Evolutionary conservation across 768 basidiomycete genomes (phyloP), one percentile per base, ranked within the genome.

Genomic region (Tubosaeta sp.): DNA sequence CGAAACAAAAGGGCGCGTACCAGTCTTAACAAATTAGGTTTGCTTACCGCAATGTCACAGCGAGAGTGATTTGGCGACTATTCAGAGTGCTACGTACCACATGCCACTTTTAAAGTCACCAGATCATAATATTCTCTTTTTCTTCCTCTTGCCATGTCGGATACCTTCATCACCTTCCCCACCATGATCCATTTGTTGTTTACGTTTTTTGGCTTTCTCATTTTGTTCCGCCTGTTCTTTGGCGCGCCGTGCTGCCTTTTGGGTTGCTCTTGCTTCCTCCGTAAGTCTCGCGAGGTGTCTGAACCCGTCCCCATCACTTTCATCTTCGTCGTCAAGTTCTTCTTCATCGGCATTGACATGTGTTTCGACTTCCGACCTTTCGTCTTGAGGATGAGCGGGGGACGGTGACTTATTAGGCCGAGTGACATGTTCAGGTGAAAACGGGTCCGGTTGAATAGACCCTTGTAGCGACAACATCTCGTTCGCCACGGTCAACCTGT

Each of bases 381-480:
- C 57, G 13, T 59, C 53, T 17, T 22, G 51, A 14, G 7, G 39
- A 48, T 46, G 46, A 22, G 51, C 29, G 12, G 52, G 32, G 22
- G 50, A 22, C 5, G 29, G 25, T 8, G 34, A 59, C 39, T 42
- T 61, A 34, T 59, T 54, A 12, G 61, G 41, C n/a, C 64, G 63
- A 16, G 75, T 70, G 25, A 74, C 63, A 64, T 88, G 86, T 42
- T 72, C 73, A 1, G 79, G 76, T 6, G 85, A 84, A 68, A 91
- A 88, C 2, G 88, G 88, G 60, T 91, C 83, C 5, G 72, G 66
- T 59, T 90, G 88, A 53, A 94, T 74, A 4, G 91, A 93, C 9
- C 93, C 93, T 29, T 90, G 77, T 12, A 97, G 71, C 3, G 92
- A 95, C 17, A 97, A 72, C 91, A 95, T 95, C 64, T 95, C 88